Evolutionary conservation across 139 green algal species (phyloP), one percentile per base, ranked within the genome.

Genomic region (Mesotaenium endlicherianum): DNA sequence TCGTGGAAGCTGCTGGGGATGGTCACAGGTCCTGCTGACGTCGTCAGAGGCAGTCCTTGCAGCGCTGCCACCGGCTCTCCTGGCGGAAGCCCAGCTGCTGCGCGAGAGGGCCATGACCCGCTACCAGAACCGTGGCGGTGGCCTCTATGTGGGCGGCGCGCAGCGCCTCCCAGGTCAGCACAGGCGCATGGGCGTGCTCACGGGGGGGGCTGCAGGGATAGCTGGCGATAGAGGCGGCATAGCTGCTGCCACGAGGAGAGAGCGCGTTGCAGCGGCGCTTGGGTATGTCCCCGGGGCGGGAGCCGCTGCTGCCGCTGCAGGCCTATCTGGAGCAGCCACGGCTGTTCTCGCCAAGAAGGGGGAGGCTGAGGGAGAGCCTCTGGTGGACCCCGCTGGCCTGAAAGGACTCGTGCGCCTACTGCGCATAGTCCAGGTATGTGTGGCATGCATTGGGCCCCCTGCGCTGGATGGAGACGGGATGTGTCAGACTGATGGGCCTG

Each of bases 61-160:
- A n/a, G 91, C 90, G 2, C 91, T 98, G 47, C 93, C 94, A 0
- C 91, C 95, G 0, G 88, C 86, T 2, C 57, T 98, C 2, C 87
- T 93, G 42, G 94, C 92, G 0, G 95, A 98, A 82, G 95, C 94
- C 0, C 87, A 92, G 79, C 39, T 87, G 17, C 87, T 95, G 71
- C 90, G 92, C 31, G 77, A 91, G 47, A 79, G 91, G 34, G 50
- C 57, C 17, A 75, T 81, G 78, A 41, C 44, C n/a, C 85, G 83
- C 34, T 84, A 80, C 53, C 74, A 77, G 40, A 39, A 20, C 2
- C 42, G 67, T n/a, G n/a, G n/a, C n/a, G n/a, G n/a, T n/a, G 70
- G 70, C 11, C 47, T 78, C 16, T 78, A 59, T 14, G 59, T 31
- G 59, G 6, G 59, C 59, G 76, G 16, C 17, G 76, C 36, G 49